Evolutionary conservation across 1,139 yeast species (phyloP).

Genomic region (Lodderomyces orthopsilosis): DNA sequence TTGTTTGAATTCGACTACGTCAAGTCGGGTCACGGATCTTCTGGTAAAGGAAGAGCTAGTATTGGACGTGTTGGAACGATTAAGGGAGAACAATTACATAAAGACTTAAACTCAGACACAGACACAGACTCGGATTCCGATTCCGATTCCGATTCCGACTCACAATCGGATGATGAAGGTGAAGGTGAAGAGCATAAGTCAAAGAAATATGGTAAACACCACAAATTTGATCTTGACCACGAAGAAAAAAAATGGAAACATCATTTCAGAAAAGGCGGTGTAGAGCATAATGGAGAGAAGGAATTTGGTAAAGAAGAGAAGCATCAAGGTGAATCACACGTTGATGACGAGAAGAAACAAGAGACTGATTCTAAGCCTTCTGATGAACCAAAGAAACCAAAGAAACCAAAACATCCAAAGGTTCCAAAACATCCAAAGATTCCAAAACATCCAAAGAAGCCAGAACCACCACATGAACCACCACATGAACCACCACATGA

Average conservation of each 20-base stretch:
- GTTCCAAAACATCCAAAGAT: constrained; percentile 7
- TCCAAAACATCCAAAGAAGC: constrained; percentile 7
- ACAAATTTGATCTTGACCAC: neutral
- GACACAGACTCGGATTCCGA: constrained; percentile 6
- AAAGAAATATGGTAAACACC: neutral
- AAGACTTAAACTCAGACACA: constrained; percentile 4
- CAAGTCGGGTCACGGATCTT: neutral
- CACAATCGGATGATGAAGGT: constrained; percentile 4
- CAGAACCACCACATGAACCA: constrained; percentile 4
- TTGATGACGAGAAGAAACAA: constrained; percentile 5
- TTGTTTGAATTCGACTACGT: neutral
- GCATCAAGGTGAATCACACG: neutral
- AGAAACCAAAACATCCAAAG: constrained; percentile 8
- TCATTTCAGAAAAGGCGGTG: constrained; percentile 1
- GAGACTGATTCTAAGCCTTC: constrained; percentile 4
- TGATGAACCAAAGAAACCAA: constrained; percentile 5
- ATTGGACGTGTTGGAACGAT: neutral
- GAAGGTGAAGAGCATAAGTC: neutral
- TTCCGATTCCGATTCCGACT: constrained; percentile 9
- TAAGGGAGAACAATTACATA: neutral
- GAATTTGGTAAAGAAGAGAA: too few relatives aligned
- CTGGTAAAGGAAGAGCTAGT: neutral
- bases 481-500: constrained; percentile 9
- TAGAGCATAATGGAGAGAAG: constrained; percentile 2
- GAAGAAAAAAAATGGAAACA: constrained; percentile 1